Evolutionary conservation across 768 basidiomycete species (phyloP), one percentile per base, ranked within the genome.

Genomic region (Mycena latifolia): DNA sequence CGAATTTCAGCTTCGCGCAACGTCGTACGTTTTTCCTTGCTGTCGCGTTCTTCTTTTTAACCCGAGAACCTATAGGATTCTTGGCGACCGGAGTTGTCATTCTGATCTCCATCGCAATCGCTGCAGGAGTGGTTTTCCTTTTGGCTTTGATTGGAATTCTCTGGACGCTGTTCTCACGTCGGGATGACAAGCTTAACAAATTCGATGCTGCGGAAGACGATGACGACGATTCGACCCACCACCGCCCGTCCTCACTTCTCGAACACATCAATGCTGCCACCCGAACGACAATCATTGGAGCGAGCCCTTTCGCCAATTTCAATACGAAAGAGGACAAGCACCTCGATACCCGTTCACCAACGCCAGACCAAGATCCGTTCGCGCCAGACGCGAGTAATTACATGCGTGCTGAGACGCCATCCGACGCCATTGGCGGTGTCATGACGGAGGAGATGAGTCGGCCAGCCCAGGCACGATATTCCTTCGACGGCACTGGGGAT

Each of bases 51-150:
- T 17, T 48, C 65, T 6, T 25, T 72, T 74, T 55, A 66, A 67
- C 43, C n/a, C 39, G 47, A 56, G 12, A 18, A 37, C 22, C 37
- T 70, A 11, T 70, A 94, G 95, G 90, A 72, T 93, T 95, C 84
- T 86, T 99, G 60, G 94, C 96, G 0, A 88, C 89, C 25, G 98
- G 97, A 2, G 86, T 99, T 39, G 95, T 99, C 59, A 98, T 99
- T 70, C 86, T 99, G 47, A 96, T 99, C 70, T 96, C 96, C 2
- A 98, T 99, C 68, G 98, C 98, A 27, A 98, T 98, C 69, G 91
- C 94, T 12, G 95, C 96, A 18, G 98, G 97, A 20, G 88, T 98
- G 24, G 92, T 96, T 39, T 96, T 96, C 85, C 82, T 96, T 0
- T 83, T 96, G 33, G 91, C 92, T 18, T 81, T 97, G 45, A 82